phyloP scores from a whole-genome alignment of 1,139 yeast species.

The Protomyces pachydermus region DNA sequence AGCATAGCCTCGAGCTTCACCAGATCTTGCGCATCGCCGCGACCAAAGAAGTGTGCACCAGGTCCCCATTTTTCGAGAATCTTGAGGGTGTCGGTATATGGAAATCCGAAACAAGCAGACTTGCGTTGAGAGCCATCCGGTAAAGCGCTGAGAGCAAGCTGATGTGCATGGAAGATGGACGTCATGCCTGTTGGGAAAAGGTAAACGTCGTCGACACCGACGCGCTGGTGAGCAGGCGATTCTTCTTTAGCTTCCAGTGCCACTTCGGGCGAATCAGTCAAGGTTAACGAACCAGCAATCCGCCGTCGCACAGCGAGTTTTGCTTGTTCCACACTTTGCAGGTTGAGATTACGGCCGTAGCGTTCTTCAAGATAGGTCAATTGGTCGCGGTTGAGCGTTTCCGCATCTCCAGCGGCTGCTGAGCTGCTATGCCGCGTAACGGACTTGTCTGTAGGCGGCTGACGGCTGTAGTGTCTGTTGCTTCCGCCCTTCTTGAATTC shows the following conservation, averaged over 20 bases:
- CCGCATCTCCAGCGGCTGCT: conserved; percentile 32
- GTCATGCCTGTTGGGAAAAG: conserved; percentile 93
- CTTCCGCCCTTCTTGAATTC: conserved; percentile 14
- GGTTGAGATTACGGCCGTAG: conserved; percentile 80
- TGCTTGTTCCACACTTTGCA: conserved; percentile 69
- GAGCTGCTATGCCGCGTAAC: conserved; percentile 31
- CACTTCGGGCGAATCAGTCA: conserved; percentile 35
- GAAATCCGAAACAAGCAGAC: conserved; percentile 86
- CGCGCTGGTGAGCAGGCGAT: conserved; percentile 38
- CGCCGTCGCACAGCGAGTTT: conserved; percentile 67
- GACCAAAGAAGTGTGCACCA: conserved; percentile 70
- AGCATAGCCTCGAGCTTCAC: conserved; percentile 59
- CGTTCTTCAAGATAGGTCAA: conserved; percentile 77
- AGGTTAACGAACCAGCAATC: conserved; percentile 63
- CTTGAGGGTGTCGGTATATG: conserved; percentile 87
- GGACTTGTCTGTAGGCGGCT: conserved; percentile 9
- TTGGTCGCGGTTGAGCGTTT: conserved; percentile 47
- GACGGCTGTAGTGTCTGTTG: conserved; percentile 26
- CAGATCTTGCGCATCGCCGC: conserved; percentile 71
- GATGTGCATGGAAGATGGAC: conserved; percentile 76
- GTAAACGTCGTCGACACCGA: conserved; percentile 63
- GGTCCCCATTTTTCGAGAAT: conserved; percentile 86
- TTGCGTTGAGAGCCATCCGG: conserved; percentile 42
- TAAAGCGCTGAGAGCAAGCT: conserved; percentile 49
- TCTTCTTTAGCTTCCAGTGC: conserved; percentile 30